Conservation (phyloP, 179 eudicot species). For the Pouteria campechiana region DNA sequence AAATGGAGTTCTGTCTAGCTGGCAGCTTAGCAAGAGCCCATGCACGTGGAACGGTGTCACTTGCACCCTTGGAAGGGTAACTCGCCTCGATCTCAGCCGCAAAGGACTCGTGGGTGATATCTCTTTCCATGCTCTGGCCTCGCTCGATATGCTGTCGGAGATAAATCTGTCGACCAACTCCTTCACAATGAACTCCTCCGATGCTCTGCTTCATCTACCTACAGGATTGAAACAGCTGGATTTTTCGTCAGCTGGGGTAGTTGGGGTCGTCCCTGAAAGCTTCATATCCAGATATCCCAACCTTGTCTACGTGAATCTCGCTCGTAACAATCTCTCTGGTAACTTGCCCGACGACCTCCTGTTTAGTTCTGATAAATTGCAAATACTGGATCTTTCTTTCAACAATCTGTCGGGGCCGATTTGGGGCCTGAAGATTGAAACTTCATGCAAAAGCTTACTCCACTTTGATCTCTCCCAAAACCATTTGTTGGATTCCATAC, state of each 20-base stretch:
- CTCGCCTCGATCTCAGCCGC: conserved; percentile 64
- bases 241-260: conserved; percentile 42
- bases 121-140: conserved; percentile 37
- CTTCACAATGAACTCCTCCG: conserved; percentile 39
- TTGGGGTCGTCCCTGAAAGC: conserved; percentile 40
- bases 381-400: conserved; percentile 52
- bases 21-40: conserved; percentile 37
- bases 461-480: conserved; percentile 48
- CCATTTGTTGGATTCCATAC: conserved; percentile 34
- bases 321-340: conserved; percentile 59
- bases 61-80: conserved; percentile 51
- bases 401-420: conserved; percentile 40
- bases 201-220: conserved; percentile 54
- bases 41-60: conserved; percentile 71
- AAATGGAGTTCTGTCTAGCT: conserved; percentile 32
- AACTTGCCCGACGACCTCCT: conserved; percentile 32
- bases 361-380: conserved; percentile 26
- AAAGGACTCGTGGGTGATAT: conserved; percentile 37
- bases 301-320: conserved; percentile 47
- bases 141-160: conserved; percentile 50
- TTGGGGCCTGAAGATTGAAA: conserved; percentile 16
- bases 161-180: conserved; percentile 64
- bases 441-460: conserved; percentile 24
- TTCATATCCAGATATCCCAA: conserved; percentile 34
- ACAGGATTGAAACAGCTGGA: conserved; percentile 34